These are phyloP conservation scores for Apiotrichum akiyoshidainum DNA, from an alignment of 1,284 basidiomycete species.

Conservation along the genomic window DNA sequence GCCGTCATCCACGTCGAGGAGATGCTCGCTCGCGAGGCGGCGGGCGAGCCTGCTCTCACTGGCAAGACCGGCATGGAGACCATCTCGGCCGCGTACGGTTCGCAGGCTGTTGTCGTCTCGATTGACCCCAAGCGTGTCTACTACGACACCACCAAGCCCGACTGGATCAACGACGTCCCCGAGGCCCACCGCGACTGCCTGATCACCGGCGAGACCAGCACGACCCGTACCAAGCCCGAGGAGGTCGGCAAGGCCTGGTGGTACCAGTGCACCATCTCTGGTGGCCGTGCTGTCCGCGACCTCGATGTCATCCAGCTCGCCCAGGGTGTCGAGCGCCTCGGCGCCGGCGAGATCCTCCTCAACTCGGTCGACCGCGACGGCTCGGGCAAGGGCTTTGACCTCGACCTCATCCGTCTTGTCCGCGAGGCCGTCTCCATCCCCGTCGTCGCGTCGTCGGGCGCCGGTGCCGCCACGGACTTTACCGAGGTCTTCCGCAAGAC, in stretches of 20 bases:
- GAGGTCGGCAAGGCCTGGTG: slow-evolving; percentile 84
- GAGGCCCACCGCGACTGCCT: slow-evolving; percentile 47
- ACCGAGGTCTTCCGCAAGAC: slow-evolving; percentile 77
- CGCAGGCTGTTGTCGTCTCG: slow-evolving; percentile 95
- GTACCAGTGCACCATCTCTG: slow-evolving; percentile 97
- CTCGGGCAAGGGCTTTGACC: slow-evolving; percentile 87
- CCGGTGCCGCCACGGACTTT: slow-evolving; percentile 79
- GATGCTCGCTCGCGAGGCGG: slow-evolving; percentile 58
- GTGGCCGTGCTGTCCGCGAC: slow-evolving; percentile 81
- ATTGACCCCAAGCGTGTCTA: slow-evolving; percentile 91
- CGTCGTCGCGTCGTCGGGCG: slow-evolving; percentile 91
- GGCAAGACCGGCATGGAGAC: slow-evolving; percentile 80
- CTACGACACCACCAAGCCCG: slow-evolving; percentile 60
- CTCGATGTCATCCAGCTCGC: slow-evolving; percentile 93
- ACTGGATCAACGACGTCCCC: slow-evolving; percentile 66
- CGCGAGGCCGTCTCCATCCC: slow-evolving; percentile 77
- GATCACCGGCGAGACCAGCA: slow-evolving; percentile 52
- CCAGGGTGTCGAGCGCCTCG: slow-evolving; percentile 78
- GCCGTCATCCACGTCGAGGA: slow-evolving; percentile 91
- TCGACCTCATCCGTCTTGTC: slow-evolving; percentile 75
- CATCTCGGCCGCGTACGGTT: slow-evolving; percentile 87
- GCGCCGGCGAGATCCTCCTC: slow-evolving; percentile 91
- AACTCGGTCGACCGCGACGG: slow-evolving; percentile 98
- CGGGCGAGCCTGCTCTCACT: slow-evolving; percentile 53
- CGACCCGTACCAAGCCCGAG: slow-evolving; percentile 54